Base-by-base conservation (phyloP, 2,329 filamentous ascomycete genomes). In the Emergomyces orientalis region DNA sequence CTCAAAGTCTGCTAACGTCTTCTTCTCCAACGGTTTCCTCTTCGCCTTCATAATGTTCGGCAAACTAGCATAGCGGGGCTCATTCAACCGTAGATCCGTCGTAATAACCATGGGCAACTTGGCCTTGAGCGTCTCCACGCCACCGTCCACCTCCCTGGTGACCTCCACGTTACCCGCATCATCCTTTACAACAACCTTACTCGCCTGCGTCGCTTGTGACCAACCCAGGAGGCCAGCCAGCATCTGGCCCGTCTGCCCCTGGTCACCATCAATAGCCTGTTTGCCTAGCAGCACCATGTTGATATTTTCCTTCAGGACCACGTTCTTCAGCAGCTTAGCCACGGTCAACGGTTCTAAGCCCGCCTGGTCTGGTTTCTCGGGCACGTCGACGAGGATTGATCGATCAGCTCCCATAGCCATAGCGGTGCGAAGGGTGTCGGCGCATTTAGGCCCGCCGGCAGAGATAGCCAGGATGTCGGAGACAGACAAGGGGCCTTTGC, bases 11-110 rank as follows among this genome's bases (percentile, higher is more conserved):
- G 81, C 83, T 75, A 97, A 76, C 68, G 84, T 90, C 83, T 91
- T 88, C 88, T 97, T 97, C 72, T 94, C 91, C 70, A 99, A 73
- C 73, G 90, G 90, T 88, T 99, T 99, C 89, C 97, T 99, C 89
- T 99, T 99, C 61, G 94, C 94, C 88, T 97, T 99, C 94, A 99
- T 99, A 68, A 99, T 97, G 75, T 97, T 97, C 59, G 92, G 93
- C 84, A 99, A 77, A 77, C 86, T 96, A 27, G 93, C 94, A 76
- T 96, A 99, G 67, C 94, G 82, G 64, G 94, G 94, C 84, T 95
- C 91, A 74, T 99, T 99, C 75, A 99, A 80, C 60, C 94, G 81
- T 79, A 99, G 77, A 80, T 99, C 94, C 65, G 94, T 96, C 65
- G 94, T 99, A 70, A 99, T 89, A 60, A 99, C 81, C 86, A 97